A percentile compares a stretch with the other conserved stretches of the same genome.
Evolutionary conservation across 2,329 filamentous ascomycete genomes (phyloP).

Genomic region (Aspergillus pseudoterreus): DNA sequence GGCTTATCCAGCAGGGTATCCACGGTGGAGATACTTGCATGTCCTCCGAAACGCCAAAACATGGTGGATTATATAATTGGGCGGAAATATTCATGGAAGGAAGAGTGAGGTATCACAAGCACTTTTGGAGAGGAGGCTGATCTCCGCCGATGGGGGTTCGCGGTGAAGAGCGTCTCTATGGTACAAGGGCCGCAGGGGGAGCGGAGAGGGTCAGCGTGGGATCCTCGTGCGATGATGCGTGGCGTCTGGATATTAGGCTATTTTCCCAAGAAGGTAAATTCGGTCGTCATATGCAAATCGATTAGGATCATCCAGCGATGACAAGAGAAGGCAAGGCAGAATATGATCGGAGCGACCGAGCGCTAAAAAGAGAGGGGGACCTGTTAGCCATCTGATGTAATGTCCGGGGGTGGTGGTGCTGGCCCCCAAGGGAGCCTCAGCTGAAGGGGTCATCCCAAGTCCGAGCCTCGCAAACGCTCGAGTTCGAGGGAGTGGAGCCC

Average conservation of each 20-base stretch:
- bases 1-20: slow-evolving; percentile 94
- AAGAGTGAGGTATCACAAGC: slow-evolving; percentile 15
- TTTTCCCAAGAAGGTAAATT: slow-evolving; percentile 7
- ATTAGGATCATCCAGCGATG: slow-evolving; percentile 7
- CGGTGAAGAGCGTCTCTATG: slow-evolving; percentile 25
- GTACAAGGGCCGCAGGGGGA: slow-evolving; percentile 18
- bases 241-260: slow-evolving; percentile 6
- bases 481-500: neutral
- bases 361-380: slow-evolving; percentile 15
- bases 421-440: neutral
- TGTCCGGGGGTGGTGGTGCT: neutral
- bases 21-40: slow-evolving; percentile 94
- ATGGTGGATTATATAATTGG: slow-evolving; percentile 60
- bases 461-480: neutral
- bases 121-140: slow-evolving; percentile 11
- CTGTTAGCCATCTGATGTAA: slow-evolving; percentile 15
- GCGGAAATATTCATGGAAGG: slow-evolving; percentile 35
- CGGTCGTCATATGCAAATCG: slow-evolving; percentile 11
- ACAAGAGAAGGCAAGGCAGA: slow-evolving; percentile 4
- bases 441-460: neutral
- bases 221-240: slow-evolving; percentile 9
- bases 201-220: slow-evolving; percentile 16
- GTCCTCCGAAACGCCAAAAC: slow-evolving; percentile 99
- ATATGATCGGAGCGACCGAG: slow-evolving; percentile 25
- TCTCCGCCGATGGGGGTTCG: slow-evolving; percentile 21